phyloP scores from a whole-genome alignment of 108 stramenopile genomes.

The Parietichytrium sp. region DNA sequence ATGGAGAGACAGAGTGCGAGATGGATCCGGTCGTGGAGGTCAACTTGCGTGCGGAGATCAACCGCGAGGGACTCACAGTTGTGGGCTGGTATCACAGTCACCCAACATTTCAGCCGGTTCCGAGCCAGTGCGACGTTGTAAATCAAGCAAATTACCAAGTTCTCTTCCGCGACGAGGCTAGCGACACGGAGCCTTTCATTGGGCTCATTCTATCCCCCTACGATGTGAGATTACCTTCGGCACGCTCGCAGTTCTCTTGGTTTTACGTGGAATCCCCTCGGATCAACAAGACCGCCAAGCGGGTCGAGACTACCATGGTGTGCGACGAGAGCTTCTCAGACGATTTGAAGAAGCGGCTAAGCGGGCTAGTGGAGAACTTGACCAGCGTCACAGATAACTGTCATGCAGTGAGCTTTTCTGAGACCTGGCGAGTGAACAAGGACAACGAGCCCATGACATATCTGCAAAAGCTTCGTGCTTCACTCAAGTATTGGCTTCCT shows the following conservation, averaged over 20 bases:
- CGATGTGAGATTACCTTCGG: constrained; percentile 14
- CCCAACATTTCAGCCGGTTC: constrained; percentile 57
- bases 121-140: constrained; percentile 62
- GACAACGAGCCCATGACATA: neutral
- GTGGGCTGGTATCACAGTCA: constrained; percentile 69
- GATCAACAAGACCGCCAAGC: constrained; percentile 28
- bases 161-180: constrained; percentile 49
- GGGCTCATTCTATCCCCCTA: constrained; percentile 65
- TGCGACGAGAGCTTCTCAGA: neutral
- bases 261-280: constrained; percentile 10
- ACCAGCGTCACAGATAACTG: neutral
- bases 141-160: constrained; percentile 65
- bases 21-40: constrained; percentile 69
- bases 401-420: neutral
- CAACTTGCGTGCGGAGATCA: constrained; percentile 55
- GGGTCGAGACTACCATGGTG: constrained; percentile 4
- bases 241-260: constrained; percentile 21
- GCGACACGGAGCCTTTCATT: constrained; percentile 50
- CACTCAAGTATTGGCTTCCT: neutral
- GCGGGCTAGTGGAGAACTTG: neutral
- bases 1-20: constrained; percentile 67
- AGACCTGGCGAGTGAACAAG: neutral
- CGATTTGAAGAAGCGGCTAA: neutral
- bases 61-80: constrained; percentile 52
- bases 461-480: neutral